Evolutionary conservation across 306 rosid genomes (phyloP), one percentile per base, ranked within the genome.

Genomic region (Luffa aegyptiaca): DNA sequence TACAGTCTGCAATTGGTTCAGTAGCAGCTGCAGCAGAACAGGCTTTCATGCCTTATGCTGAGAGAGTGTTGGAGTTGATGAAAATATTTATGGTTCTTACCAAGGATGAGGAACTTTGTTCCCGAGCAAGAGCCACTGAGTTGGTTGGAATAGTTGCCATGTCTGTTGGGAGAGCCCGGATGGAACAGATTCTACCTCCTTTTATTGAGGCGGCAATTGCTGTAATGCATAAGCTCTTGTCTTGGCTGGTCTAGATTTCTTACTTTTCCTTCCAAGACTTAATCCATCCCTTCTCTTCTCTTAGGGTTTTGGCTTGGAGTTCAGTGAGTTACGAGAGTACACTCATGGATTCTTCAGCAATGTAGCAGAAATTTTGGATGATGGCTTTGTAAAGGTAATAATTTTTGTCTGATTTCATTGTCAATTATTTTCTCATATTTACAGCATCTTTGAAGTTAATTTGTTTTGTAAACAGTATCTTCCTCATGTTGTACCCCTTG

Each of bases 1-100:
- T 91, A 90, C 85, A 96, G 99, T 96, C 98, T 84, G 99, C 99
- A 65, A 96, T 96, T 48, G 99, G 99, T 82, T 96, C 99, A 58
- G 94, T 96, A 80, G 99, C 99, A 51, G 86, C 94, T 84, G 97
- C 99, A 48, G 91, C 99, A 16, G 99, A 96, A 86, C 94, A 91
- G 83, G 96, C 99, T 78, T 96, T 96, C 78, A 59, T 90, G 81
- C 99, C 99, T 52, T 96, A 91, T 82, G 99, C 98, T 41, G 99
- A 96, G 88, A 84, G 93, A 86, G 94, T 96, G 86, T 83, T 96
- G 84, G 98, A 96, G 92, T 76, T 91, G 89, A 96, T 93, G 98
- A 91, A 91, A 90, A 85, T 74, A 81, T 96, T 96, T 87, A 85
- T 96, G 94, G 98, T 93, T 78, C 92, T 96, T 76, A 90, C 94